These are phyloP conservation scores for Boletus fagicola DNA, from an alignment of 768 basidiomycete species.

Conservation along the genomic window DNA sequence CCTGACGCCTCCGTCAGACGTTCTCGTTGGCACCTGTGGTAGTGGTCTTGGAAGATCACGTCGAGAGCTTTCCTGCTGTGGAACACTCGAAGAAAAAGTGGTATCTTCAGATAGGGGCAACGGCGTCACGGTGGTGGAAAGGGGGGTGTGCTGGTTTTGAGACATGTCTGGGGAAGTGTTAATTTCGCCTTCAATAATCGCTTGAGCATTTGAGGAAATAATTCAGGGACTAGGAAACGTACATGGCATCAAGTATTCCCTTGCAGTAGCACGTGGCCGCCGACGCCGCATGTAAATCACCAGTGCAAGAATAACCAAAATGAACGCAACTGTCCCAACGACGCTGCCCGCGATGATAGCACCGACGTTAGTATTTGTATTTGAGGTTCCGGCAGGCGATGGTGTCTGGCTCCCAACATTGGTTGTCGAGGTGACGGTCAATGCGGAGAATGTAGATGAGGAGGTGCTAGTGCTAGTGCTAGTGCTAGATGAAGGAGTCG, in stretches of 20 bases:
- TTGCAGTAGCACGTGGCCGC: background rate
- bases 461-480: background rate
- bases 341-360: background rate
- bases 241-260: background rate
- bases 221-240: background rate
- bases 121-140: background rate
- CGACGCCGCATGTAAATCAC: background rate
- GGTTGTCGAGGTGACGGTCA: background rate
- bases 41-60: background rate
- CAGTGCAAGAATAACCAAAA: background rate
- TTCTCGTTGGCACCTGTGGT: background rate
- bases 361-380: background rate
- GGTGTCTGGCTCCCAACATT: background rate
- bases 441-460: background rate
- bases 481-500: too few relatives aligned
- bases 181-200: background rate
- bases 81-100: background rate
- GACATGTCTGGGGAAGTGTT: too few relatives aligned
- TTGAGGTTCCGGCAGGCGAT: background rate
- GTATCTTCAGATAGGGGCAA: background rate
- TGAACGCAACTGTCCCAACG: background rate
- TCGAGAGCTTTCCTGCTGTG: background rate
- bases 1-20: conserved; percentile 4
- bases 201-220: background rate
- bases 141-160: background rate